These are phyloP conservation scores for Cercospora zeae-maydis DNA, from an alignment of 2,329 filamentous ascomycete genomes.

Conservation along the genomic window DNA sequence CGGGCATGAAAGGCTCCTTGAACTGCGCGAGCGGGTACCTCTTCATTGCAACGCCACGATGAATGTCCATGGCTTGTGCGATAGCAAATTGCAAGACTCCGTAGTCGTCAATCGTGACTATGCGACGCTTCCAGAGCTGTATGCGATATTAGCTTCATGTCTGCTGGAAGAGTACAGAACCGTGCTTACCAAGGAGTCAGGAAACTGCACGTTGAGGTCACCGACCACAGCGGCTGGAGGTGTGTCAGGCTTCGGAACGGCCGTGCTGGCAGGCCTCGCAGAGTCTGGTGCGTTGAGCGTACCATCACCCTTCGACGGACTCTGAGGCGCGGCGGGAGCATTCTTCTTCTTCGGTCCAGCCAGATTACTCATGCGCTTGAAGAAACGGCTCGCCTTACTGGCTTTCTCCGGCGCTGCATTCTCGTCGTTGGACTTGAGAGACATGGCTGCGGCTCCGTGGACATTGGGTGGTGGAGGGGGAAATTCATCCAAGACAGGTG, in stretches of 20 bases:
- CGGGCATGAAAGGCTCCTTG: conserved; percentile 71
- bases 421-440: conserved; percentile 39
- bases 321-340: conserved; percentile 17
- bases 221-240: conserved; percentile 67
- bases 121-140: conserved; percentile 86
- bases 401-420: conserved; percentile 44
- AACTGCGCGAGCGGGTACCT: conserved; percentile 86
- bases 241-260: conserved; percentile 35
- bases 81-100: conserved; percentile 79
- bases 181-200: conserved; percentile 68
- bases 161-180: conserved; percentile 9
- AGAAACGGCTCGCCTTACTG: conserved; percentile 58
- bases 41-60: conserved; percentile 35
- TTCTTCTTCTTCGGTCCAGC: conserved; percentile 48
- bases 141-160: not conserved
- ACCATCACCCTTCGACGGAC: conserved; percentile 13
- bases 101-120: conserved; percentile 76
- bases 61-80: conserved; percentile 52
- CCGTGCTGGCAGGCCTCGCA: conserved; percentile 19
- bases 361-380: conserved; percentile 57
- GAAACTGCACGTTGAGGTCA: conserved; percentile 95
- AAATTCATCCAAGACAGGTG: conserved; percentile 18
- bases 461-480: conserved; percentile 24
- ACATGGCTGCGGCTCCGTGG: conserved; percentile 22
- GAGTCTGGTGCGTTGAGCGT: conserved; percentile 1